Evolutionary conservation across 176 grass and related monocot species (phyloP), one percentile per base, ranked within the genome.

Genomic region (Ananas comosus): DNA sequence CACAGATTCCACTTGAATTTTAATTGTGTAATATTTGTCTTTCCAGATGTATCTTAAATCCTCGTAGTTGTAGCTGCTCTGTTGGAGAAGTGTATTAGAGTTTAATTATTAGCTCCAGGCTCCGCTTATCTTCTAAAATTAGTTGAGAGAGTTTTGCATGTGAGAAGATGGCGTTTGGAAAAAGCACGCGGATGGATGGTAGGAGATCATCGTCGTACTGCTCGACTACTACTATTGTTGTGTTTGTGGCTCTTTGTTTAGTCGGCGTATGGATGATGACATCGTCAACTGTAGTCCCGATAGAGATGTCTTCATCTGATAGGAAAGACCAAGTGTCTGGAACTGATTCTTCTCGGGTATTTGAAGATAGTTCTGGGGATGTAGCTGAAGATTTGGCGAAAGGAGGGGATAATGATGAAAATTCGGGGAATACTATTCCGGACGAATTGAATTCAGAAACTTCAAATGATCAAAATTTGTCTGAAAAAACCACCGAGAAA

Each of bases 231-330:
- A 84, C 85, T 10, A 78, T 99, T 54, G 66, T 84, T 51, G 75
- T 88, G 13, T 94, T 99, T 21, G 79, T 99, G 52, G 85, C 84
- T 56, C 90, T 99, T 42, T 88, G 90, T 68, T 67, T 99, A 12
- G 82, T 92, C 8, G 90, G 82, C 19, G 87, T 83, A n/a, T 99
- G 95, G 95, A 90, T 90, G 69, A 99, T 99, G 86, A 91, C 90
- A 0, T 99, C 95, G 49, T 88, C 95, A 72, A 83, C 75, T 10
- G 72, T 91, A 28, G 85, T 88, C 63, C 87, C 95, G 18, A 65
- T 91, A 70, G 85, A 88, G 48, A 75, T 84, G 29, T 65, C 67
- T 29, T 70, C 63, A 0, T 71, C 77, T 0, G 87, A 80, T 59
- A 75, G 67, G 33, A 85, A 72, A 12, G 57, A 85, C 1, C 80